A percentile compares a stretch with the other conserved stretches of the same genome.
phyloP scores from a whole-genome alignment of 345 rosid genomes.

The Hibiscus mutabilis region DNA sequence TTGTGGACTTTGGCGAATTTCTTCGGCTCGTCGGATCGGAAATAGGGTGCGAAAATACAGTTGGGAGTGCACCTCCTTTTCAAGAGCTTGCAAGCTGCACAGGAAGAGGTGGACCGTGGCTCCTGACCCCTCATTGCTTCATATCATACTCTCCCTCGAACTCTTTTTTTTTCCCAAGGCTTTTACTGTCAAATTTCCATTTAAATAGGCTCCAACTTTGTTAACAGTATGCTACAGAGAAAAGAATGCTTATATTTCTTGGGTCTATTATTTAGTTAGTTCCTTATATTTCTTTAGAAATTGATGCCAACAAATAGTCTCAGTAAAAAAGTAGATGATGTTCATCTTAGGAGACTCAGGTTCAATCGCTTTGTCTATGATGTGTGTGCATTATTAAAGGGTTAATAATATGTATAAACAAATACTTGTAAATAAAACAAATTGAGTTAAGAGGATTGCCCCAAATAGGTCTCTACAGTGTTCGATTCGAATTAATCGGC shows the following conservation, averaged over 20 bases:
- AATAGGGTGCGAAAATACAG: conserved; percentile 87
- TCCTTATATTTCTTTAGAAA: not conserved
- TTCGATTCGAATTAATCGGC: too few relatives aligned
- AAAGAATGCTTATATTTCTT: not conserved
- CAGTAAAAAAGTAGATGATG: too few relatives aligned
- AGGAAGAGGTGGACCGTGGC: conserved; percentile 74
- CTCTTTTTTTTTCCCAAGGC: not conserved
- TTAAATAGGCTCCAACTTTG: conserved; percentile 11
- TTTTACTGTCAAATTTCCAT: conserved; percentile 1
- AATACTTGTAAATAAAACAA: too few relatives aligned
- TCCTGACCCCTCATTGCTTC: conserved; percentile 50
- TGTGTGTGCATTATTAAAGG: too few relatives aligned
- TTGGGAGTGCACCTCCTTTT: conserved; percentile 66
- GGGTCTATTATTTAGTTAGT: not conserved
- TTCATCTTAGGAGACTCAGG: too few relatives aligned
- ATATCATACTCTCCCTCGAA: not conserved
- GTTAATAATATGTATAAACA: too few relatives aligned
- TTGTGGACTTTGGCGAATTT: conserved; percentile 90
- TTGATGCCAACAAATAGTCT: too few relatives aligned
- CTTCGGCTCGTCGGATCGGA: conserved; percentile 59
- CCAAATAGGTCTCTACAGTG: too few relatives aligned
- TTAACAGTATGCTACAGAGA: not conserved
- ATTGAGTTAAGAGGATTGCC: too few relatives aligned
- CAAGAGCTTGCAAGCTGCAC: conserved; percentile 90
- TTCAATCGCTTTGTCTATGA: too few relatives aligned